Base-by-base conservation (phyloP, 208 protist species). In the Trypanosoma lewisi region DNA sequence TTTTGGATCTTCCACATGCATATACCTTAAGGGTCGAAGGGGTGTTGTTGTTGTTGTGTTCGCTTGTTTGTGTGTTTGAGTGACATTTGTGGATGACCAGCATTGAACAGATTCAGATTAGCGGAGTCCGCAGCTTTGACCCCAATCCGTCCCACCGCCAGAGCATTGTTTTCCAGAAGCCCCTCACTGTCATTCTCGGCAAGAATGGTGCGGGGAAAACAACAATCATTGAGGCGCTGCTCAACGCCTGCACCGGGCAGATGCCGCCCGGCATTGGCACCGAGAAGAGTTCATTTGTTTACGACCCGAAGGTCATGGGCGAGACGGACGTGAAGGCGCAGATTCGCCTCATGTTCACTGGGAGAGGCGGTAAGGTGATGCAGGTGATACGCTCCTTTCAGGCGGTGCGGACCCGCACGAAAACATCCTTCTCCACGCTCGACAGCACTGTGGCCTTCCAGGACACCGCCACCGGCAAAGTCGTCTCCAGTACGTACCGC, bases 161-260 rank as follows among this genome's bases (percentile, higher is more conserved):
- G 70, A 89, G 78, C 0, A 98, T 99, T 42, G 65, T 95, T 33
- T 99, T 99, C 64, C 87, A 96, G 47, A 97, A 98, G 67, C 98
- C 98, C 4, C 83, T 99, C 7, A 99, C 98, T 2, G 85, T 99
- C 34, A 99, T 99, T 48, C 85, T 99, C 9, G 98, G 98, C 16
- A 83, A 83, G 23, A 99, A 99, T 83, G 98, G 98, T 27, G 87
- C 94, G 11, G 98, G 75, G 83, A 99, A 95, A 91, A 98, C 93
- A 66, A 99, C 98, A 8, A 98, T 99, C 60, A 99, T 99, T 69
- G 98, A 99, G 78, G 95, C 94, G 25, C 73, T 99, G 50, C 90
- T 98, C 39, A 99, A 98, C 75, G 96, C 96, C 39, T 96, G 87
- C 41, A 99, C 98, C 1, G 98, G 98, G 11, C 87, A 96, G 21